Evolutionary conservation across 2,329 filamentous ascomycete species (phyloP).

Genomic region (Aspergillus caelatus): DNA sequence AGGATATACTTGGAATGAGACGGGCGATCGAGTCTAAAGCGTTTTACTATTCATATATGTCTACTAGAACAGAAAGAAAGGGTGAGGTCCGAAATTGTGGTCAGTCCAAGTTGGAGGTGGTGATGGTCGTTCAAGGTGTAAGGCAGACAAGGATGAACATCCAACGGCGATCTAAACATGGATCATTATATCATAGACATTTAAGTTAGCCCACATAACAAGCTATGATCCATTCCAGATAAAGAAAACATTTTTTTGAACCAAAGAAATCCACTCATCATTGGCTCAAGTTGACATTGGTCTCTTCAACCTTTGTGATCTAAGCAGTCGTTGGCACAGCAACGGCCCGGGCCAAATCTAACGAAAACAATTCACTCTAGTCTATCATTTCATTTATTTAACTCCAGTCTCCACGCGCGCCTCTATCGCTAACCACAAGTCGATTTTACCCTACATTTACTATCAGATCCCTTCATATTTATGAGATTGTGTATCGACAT

Average conservation of each 20-base stretch:
- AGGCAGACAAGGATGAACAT: not conserved
- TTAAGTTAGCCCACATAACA: not conserved
- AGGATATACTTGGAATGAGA: not conserved
- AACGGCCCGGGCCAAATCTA: slow-evolving; percentile 12
- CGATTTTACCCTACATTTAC: not conserved
- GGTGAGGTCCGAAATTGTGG: not conserved
- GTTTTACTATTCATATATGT: not conserved
- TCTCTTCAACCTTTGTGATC: not conserved
- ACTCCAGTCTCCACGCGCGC: not conserved
- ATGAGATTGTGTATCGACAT: not conserved
- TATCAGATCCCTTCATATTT: not conserved
- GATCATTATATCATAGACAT: not conserved
- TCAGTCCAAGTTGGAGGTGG: not conserved
- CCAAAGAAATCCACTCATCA: not conserved
- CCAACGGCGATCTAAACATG: not conserved
- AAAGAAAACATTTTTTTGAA: not conserved
- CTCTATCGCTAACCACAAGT: slow-evolving; percentile 1
- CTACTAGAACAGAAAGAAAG: not conserved
- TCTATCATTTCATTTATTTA: not conserved
- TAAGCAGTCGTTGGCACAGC: slow-evolving; percentile 24
- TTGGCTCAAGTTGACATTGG: not conserved
- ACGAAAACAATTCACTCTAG: not conserved
- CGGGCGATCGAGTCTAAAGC: not conserved
- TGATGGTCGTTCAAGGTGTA: not conserved
- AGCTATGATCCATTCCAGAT: not conserved